Conservation (phyloP, 2,329 filamentous ascomycete species). For the Cytospora mali region DNA sequence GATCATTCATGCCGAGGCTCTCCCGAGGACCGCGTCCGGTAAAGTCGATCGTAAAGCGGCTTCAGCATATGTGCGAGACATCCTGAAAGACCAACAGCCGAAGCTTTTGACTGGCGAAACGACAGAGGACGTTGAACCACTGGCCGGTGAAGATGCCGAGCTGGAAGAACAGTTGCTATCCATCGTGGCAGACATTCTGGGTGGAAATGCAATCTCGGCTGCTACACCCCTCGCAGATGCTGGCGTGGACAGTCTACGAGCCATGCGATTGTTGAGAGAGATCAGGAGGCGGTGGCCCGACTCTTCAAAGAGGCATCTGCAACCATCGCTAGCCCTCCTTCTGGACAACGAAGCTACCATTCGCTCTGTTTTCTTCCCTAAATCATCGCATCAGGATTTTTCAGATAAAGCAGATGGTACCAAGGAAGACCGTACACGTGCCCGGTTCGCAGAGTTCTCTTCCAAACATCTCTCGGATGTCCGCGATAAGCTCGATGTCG, state of each 20-base stretch:
- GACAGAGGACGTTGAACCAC: not conserved
- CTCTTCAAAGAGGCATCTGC: conserved; percentile 9
- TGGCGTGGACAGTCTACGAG: conserved; percentile 41
- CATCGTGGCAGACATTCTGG: conserved; percentile 9
- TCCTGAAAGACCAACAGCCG: not conserved
- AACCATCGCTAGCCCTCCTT: conserved; percentile 34
- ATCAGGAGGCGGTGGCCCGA: conserved; percentile 33
- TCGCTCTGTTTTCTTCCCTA: conserved; percentile 31
- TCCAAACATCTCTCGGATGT: conserved; percentile 29
- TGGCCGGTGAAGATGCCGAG: conserved; percentile 16
- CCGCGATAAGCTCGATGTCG: conserved; percentile 25
- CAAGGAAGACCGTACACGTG: conserved; percentile 1
- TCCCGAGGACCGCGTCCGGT: conserved; percentile 62
- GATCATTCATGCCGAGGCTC: conserved; percentile 49
- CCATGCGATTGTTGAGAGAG: conserved; percentile 34
- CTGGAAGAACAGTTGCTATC: conserved; percentile 19
- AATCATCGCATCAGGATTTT: not conserved
- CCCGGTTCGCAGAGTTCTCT: conserved; percentile 30
- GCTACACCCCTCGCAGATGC: conserved; percentile 26
- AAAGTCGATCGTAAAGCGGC: conserved; percentile 58
- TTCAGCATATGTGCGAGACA: conserved; percentile 5
- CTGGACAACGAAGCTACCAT: conserved; percentile 34
- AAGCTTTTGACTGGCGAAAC: not conserved
- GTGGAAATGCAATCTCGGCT: conserved; percentile 7
- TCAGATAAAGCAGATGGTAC: not conserved